A percentile compares a stretch with the other conserved stretches of the same genome.
These are phyloP conservation scores for Fusarium heterosporum DNA, from an alignment of 2,329 filamentous ascomycete species.

Conservation along the genomic window DNA sequence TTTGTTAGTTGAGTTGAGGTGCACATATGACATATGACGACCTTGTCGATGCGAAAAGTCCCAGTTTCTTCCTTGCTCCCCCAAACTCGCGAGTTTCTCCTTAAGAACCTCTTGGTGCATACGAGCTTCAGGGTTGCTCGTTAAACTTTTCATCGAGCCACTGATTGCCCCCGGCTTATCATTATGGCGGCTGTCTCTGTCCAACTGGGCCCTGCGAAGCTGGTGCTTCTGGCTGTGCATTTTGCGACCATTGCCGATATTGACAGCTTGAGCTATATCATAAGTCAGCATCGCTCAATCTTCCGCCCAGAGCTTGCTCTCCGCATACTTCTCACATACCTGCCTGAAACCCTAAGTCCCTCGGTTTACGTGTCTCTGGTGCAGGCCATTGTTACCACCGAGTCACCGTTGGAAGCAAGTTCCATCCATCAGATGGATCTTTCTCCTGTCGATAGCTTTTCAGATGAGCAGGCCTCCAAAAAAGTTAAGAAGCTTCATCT, in stretches of 20 bases:
- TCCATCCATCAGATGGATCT: constrained; percentile 63
- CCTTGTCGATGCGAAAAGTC: background rate
- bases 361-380: constrained; percentile 72
- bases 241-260: constrained; percentile 75
- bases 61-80: background rate
- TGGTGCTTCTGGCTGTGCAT: constrained; percentile 78
- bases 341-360: constrained; percentile 78
- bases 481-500: constrained; percentile 73
- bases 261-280: constrained; percentile 69
- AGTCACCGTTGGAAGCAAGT: constrained; percentile 56
- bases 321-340: constrained; percentile 79
- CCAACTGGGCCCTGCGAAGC: constrained; percentile 72
- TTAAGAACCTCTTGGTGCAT: background rate
- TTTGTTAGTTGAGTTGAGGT: constrained; percentile 29
- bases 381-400: constrained; percentile 64
- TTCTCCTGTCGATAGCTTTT: constrained; percentile 66
- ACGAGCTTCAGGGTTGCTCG: background rate
- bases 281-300: constrained; percentile 65
- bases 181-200: constrained; percentile 43
- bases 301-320: constrained; percentile 74
- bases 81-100: background rate
- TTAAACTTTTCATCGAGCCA: background rate
- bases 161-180: background rate
- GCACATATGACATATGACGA: constrained; percentile 20
- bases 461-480: constrained; percentile 72